Conservation (phyloP, 192 early-diverging fungal genomes). For the Coemansia nantahalensis region DNA sequence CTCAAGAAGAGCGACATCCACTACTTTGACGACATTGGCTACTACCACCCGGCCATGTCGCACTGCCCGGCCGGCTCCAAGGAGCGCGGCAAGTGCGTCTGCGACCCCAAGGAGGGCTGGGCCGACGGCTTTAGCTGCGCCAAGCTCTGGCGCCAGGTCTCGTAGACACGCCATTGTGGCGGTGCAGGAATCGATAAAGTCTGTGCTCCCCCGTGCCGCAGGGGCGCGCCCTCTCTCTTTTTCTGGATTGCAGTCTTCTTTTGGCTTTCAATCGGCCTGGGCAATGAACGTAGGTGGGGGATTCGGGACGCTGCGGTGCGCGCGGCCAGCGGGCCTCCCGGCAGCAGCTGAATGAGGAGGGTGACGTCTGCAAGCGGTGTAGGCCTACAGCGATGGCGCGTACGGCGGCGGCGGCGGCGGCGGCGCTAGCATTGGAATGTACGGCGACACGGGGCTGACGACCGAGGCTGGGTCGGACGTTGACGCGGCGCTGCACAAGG, state of each 20-base stretch:
- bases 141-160: constrained; percentile 35
- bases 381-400: constrained; percentile 4
- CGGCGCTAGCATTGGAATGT: constrained; percentile 14
- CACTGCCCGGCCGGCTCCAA: constrained; percentile 47
- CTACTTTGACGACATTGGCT: constrained; percentile 73
- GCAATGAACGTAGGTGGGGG: not conserved
- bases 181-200: too few species aligned
- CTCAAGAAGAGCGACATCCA: constrained; percentile 58
- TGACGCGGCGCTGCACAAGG: constrained; percentile 9
- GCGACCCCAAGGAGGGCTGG: constrained; percentile 38
- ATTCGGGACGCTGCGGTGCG: too few species aligned
- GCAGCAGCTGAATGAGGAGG: too few species aligned
- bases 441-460: constrained; percentile 21
- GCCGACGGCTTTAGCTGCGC: constrained; percentile 42
- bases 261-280: too few species aligned
- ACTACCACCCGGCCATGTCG: constrained; percentile 49
- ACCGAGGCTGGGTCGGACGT: constrained; percentile 22
- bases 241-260: too few species aligned
- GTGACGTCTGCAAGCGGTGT: too few species aligned
- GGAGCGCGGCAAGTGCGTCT: constrained; percentile 42
- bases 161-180: constrained; percentile 1
- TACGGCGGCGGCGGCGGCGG: not conserved
- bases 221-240: too few species aligned
- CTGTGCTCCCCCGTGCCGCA: too few species aligned
- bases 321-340: too few species aligned